Evolutionary conservation across 495 filamentous ascomycete genomes (phyloP).

Genomic region (Xylaria sp.): DNA sequence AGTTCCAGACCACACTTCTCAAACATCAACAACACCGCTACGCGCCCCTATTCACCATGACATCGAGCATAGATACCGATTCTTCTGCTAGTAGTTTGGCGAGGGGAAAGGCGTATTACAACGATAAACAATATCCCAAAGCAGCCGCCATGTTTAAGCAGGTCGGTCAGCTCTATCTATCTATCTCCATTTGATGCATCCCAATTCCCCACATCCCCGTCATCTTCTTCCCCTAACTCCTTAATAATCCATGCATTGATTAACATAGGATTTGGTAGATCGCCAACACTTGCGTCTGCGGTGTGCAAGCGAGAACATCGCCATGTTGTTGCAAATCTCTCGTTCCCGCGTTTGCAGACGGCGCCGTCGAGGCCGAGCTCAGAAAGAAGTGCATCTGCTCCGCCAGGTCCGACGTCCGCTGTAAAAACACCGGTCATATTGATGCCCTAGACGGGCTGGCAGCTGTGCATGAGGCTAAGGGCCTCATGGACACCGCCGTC

Average conservation of each 20-base stretch:
- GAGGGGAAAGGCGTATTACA: conserved; percentile 10
- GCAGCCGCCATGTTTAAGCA: conserved; percentile 18
- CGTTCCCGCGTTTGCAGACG: conserved; percentile 10
- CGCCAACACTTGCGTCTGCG: conserved; percentile 21
- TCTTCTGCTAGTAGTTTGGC: background rate
- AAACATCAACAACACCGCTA: conserved; percentile 3
- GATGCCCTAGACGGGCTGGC: conserved; percentile 23
- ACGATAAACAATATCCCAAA: conserved; percentile 7
- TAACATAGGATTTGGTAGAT: conserved; percentile 3
- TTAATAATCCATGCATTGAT: background rate
- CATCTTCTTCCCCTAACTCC: background rate
- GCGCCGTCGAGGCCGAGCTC: conserved; percentile 21
- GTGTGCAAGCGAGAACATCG: conserved; percentile 7
- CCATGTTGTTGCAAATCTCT: conserved; percentile 28
- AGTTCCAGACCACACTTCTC: background rate
- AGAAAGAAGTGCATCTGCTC: conserved; percentile 29
- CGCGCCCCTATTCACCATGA: conserved; percentile 1
- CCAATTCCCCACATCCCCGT: background rate
- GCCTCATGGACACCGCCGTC: background rate
- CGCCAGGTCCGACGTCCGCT: conserved; percentile 24
- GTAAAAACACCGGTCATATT: conserved; percentile 14
- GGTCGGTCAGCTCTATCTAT: no score
- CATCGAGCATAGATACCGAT: background rate
- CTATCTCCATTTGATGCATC: background rate
- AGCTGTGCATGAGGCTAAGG: conserved; percentile 18